Conservation (phyloP, 345 rosid species). For the Rhizophora apiculata region DNA sequence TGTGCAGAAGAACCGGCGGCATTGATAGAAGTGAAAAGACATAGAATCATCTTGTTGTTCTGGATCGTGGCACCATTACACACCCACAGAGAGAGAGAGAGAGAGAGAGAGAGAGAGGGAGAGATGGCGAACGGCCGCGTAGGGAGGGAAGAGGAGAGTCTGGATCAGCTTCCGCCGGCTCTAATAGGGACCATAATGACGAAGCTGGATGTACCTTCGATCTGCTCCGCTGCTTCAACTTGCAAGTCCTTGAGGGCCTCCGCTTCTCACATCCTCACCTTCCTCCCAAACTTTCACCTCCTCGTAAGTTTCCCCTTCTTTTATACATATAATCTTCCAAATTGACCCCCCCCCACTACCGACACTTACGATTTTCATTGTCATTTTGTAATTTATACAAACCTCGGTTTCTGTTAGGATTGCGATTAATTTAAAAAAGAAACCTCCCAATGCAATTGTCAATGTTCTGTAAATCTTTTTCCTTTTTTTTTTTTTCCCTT, state of each 20-base stretch:
- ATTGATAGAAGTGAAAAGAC: too few species aligned
- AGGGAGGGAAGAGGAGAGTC: slow-evolving; percentile 26
- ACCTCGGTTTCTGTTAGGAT: background rate
- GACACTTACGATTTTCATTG: background rate
- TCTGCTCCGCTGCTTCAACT: slow-evolving; percentile 72
- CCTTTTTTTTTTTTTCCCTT: background rate
- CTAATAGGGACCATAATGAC: slow-evolving; percentile 61
- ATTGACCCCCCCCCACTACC: too few species aligned
- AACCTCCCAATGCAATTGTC: too few species aligned
- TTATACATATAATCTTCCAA: background rate
- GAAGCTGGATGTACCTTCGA: slow-evolving; percentile 73
- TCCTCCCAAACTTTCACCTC: slow-evolving; percentile 69
- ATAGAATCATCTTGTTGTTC: too few species aligned
- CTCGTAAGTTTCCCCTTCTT: slow-evolving; percentile 37
- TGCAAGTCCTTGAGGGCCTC: slow-evolving; percentile 50
- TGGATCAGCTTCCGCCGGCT: slow-evolving; percentile 73
- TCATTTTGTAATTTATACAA: background rate
- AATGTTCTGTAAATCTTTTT: too few species aligned
- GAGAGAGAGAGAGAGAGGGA: background rate
- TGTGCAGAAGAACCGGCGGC: too few species aligned
- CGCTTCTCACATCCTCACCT: slow-evolving; percentile 66
- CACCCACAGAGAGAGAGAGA: background rate
- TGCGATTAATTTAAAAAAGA: too few species aligned
- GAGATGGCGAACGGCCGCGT: slow-evolving; percentile 18
- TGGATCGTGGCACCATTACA: background rate